Evolutionary conservation across 257 asterid genomes (phyloP), one percentile per base, ranked within the genome.

Genomic region (Catharanthus roseus): DNA sequence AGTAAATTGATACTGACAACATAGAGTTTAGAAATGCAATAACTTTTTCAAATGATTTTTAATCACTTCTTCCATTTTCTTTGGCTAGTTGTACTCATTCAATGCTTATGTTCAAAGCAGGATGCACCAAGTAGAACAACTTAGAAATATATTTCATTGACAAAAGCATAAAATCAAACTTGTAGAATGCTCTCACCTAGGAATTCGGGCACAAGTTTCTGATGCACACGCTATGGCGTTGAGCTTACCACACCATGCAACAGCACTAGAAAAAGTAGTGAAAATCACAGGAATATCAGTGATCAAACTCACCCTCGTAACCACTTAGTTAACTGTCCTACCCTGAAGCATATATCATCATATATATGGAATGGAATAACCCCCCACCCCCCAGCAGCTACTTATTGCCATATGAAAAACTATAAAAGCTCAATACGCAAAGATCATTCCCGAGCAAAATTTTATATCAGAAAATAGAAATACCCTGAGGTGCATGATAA

Each of bases 171-270:
- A 16, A 75, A 26, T 11, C 15, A 16, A 49, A 54, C 2, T 5
- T 62, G 55, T 34, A 12, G 26, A 47, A 67, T 54, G 38, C 45
- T 34, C 86, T 70, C n/a, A 95, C 99, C 99, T 95, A 34, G 99
- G 99, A 70, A 91, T 91, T 79, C 97, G 84, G 21, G 99, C 97
- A 84, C 99, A 95, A 18, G 99, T 95, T 86, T 95, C 99, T 29
- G 99, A 88, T 33, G 99, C 97, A 84, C 97, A 91, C 60, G 99
- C 99, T 73, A 95, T 85, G 55, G 93, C 88, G 81, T 95, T 95
- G 80, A 95, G 83, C 87, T 91, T 95, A 70, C 96, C 96, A 54
- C 99, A 95, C 99, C 99, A 95, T 62, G 99, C 97, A 81, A 89
- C 96, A 71, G 92, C 95, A 86, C 99, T 95, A 85, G 81, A 78